Evolutionary conservation across 306 rosid genomes (phyloP).

Genomic region (Trifolium dubium): DNA sequence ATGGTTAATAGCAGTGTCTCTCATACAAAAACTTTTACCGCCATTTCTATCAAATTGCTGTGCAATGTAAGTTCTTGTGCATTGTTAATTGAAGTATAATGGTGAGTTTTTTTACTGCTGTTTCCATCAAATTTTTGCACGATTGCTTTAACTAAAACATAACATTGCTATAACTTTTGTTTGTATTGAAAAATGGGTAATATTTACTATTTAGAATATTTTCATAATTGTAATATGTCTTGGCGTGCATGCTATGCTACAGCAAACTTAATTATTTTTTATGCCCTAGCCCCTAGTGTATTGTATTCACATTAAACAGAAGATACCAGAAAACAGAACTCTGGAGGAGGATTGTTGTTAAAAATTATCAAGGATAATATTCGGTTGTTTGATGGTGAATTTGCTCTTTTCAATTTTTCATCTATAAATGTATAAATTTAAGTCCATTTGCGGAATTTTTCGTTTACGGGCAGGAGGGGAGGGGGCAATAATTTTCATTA

Average conservation of each 20-base stretch:
- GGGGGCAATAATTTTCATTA: background rate
- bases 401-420: slow-evolving; percentile 3
- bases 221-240: background rate
- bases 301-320: slow-evolving; percentile 16
- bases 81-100: slow-evolving; percentile 12
- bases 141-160: slow-evolving; percentile 21
- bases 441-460: slow-evolving; percentile 10
- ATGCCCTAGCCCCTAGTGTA: slow-evolving; percentile 1
- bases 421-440: background rate
- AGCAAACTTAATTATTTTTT: background rate
- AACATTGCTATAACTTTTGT: slow-evolving; percentile 14
- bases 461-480: background rate
- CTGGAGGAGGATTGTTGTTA: background rate
- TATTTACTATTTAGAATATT: slow-evolving; percentile 10
- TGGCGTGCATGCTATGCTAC: slow-evolving; percentile 33
- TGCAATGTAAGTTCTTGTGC: slow-evolving; percentile 44
- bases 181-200: background rate
- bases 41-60: slow-evolving; percentile 7
- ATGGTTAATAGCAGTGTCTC: slow-evolving; percentile 4
- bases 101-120: background rate
- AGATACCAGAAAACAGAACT: slow-evolving; percentile 2
- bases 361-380: background rate
- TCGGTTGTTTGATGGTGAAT: slow-evolving; percentile 26
- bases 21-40: background rate
- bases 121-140: slow-evolving; percentile 17